Base-by-base conservation (phyloP, 306 rosid genomes). In the Parietaria judaica region DNA sequence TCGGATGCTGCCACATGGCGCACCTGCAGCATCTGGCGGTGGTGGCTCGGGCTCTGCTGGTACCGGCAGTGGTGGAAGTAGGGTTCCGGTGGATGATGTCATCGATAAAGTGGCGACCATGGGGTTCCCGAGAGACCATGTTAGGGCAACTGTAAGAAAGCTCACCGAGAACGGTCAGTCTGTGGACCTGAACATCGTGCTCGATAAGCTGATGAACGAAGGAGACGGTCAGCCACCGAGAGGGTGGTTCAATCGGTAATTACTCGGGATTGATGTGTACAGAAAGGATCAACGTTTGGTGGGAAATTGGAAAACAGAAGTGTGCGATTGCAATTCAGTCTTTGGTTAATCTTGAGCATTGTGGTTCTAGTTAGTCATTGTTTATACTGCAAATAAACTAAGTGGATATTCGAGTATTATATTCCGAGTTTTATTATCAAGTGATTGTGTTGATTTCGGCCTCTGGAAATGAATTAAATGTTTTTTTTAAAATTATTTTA, bases 121-220 rank as follows among this genome's bases (percentile, higher is more conserved):
- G 97, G 97, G 97, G 43, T 90, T 90, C 74, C 83, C 90, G 7
- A 82, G 94, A 74, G 97, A 90, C 70, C 86, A 65, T 46, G 90
- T 84, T 63, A 80, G 94, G 76, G 94, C 86, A 15, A 83, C 95
- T 0, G 95, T 90, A 68, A 85, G 81, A 66, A 83, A 73, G 79
- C 80, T 90, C 58, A 90, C 95, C 13, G 97, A 90, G 76, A 90
- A 81, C 6, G 94, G 95, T 51, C 97, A 90, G 64, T 52, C 88
- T 39, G 94, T 90, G 72, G 97, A 90, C 76, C 77, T 90, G 17
- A 90, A 90, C 71, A 45, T 85, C 14, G 95, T 90, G 82, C 75
- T 90, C 77, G 95, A 90, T 74, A 87, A 84, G 82, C 81, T 90
- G 70, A 90, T 78, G 85, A 87, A 70, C 58, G 97, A 83, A 15